Evolutionary conservation across 208 protist genomes (phyloP).

Genomic region (Herpetomonas muscarum): DNA sequence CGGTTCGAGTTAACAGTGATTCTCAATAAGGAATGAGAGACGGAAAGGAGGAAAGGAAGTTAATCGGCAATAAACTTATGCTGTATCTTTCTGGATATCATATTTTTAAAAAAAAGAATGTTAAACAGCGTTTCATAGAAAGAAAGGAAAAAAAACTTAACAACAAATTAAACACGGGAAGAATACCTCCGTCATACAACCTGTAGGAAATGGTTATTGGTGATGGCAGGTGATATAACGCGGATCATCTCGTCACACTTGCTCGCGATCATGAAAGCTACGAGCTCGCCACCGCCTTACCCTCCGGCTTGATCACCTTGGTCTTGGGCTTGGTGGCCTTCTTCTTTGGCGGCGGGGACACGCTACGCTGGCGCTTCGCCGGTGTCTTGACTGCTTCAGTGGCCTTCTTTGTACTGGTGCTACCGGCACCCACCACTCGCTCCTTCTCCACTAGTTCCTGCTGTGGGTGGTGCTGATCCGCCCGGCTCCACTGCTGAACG

Average conservation of each 20-base stretch:
- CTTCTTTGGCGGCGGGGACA: no score
- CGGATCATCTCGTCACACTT: no score
- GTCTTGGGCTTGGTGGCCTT: no score
- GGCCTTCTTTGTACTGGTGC: not conserved
- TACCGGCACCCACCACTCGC: not conserved
- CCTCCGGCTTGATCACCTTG: no score
- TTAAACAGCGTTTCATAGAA: not conserved
- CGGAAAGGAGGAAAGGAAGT: not conserved
- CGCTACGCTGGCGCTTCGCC: not conserved
- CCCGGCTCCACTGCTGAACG: constrained; percentile 8
- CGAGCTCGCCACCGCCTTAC: no score
- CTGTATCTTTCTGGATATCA: not conserved
- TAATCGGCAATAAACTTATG: not conserved
- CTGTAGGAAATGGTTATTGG: not conserved
- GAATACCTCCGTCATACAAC: not conserved
- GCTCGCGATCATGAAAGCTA: no score
- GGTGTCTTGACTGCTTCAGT: not conserved
- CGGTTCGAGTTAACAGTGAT: not conserved
- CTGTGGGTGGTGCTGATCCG: not conserved
- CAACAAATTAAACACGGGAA: constrained; percentile 2
- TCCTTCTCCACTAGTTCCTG: constrained; percentile 8
- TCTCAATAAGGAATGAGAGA: constrained; percentile 1
- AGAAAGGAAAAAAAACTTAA: not conserved
- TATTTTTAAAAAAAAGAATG: not conserved
- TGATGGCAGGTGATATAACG: no score